Evolutionary conservation across 352 stramenopile species (phyloP).

Genomic region (Blastocystis sp.): DNA sequence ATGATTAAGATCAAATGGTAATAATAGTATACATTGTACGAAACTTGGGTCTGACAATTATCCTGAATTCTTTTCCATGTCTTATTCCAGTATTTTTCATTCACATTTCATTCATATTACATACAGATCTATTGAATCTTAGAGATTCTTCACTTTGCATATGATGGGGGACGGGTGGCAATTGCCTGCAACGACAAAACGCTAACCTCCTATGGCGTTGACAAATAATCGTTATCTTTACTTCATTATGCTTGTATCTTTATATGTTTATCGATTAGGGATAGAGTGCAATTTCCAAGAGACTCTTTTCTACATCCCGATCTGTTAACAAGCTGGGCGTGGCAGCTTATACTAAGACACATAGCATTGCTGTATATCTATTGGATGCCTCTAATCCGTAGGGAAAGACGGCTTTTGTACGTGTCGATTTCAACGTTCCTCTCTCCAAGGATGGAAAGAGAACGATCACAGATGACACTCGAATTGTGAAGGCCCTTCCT

Average conservation of each 20-base stretch:
- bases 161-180: no score
- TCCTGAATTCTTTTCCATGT: no score
- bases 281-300: slow-evolving; percentile 58
- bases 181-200: background rate
- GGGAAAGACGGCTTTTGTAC: slow-evolving; percentile 93
- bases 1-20: no score
- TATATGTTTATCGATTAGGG: background rate
- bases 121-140: no score
- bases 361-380: slow-evolving; percentile 31
- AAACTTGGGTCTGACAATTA: no score
- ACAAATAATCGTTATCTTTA: background rate
- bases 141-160: no score
- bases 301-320: slow-evolving; percentile 53
- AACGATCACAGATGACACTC: slow-evolving; percentile 92
- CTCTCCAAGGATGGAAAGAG: slow-evolving; percentile 85
- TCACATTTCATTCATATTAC: no score
- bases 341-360: slow-evolving; percentile 52
- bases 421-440: slow-evolving; percentile 99
- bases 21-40: no score
- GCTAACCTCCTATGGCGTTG: background rate
- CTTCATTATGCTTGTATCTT: slow-evolving; percentile 46
- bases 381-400: background rate
- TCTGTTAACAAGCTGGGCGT: slow-evolving; percentile 59
- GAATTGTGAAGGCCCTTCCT: slow-evolving; percentile 87
- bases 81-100: no score